Evolutionary conservation across 2,329 filamentous ascomycete genomes (phyloP).

Genomic region (Emmonsiellopsis sp.): DNA sequence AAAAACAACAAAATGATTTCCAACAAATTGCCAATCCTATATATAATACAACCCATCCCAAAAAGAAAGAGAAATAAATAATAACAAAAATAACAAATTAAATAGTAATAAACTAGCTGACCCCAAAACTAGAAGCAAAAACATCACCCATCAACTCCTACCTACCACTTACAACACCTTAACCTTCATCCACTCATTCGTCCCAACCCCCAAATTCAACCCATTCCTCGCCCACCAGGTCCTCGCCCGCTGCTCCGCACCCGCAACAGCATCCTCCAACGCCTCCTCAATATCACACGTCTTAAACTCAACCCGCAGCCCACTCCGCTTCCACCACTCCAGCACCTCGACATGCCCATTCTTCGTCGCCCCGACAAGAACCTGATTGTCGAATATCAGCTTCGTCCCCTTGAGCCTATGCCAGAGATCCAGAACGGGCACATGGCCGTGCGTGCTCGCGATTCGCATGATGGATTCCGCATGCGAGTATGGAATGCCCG

Average conservation of each 20-base stretch:
- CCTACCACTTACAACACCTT: no score
- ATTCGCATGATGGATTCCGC: slow-evolving; percentile 76
- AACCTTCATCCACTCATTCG: slow-evolving; percentile 82
- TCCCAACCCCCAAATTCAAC: slow-evolving; percentile 69
- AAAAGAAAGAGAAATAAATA: no score
- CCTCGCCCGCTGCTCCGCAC: slow-evolving; percentile 62
- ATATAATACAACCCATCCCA: no score
- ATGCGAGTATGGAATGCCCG: slow-evolving; percentile 68
- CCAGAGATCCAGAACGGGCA: slow-evolving; percentile 77
- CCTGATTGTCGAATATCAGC: slow-evolving; percentile 73
- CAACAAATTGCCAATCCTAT: no score
- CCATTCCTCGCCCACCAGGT: slow-evolving; percentile 85
- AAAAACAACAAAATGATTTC: no score
- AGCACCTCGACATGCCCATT: slow-evolving; percentile 76
- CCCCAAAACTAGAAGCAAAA: no score
- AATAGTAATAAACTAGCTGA: no score
- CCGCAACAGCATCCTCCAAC: slow-evolving; percentile 72
- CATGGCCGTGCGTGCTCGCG: slow-evolving; percentile 76
- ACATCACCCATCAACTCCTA: no score
- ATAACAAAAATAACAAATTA: no score
- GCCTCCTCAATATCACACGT: slow-evolving; percentile 95
- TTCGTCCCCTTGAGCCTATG: slow-evolving; percentile 63
- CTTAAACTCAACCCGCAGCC: slow-evolving; percentile 78
- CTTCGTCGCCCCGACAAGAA: slow-evolving; percentile 78
- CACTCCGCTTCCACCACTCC: slow-evolving; percentile 78